phyloP scores from a whole-genome alignment of 2,329 filamentous ascomycete genomes.

The Penicillium sp. region DNA sequence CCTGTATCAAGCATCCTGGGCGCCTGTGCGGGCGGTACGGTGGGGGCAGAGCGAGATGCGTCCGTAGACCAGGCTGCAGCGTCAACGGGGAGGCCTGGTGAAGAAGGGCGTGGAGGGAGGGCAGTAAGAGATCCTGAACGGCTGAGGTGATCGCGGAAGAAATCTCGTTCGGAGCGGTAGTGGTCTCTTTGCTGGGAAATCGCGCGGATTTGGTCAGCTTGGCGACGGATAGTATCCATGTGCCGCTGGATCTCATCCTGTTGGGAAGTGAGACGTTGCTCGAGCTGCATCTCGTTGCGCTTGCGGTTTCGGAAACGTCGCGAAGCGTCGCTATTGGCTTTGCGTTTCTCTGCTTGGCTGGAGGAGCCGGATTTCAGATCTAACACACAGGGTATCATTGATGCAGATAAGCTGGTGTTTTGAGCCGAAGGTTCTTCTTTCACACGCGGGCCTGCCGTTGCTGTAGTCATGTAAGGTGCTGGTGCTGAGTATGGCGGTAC shows the following conservation, averaged over 20 bases:
- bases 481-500: constrained; percentile 22
- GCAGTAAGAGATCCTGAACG: constrained; percentile 31
- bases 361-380: constrained; percentile 48
- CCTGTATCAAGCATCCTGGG: constrained; percentile 16
- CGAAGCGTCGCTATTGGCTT: constrained; percentile 49
- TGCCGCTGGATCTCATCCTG: constrained; percentile 43
- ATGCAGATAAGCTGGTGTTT: neutral
- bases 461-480: constrained; percentile 28
- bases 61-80: constrained; percentile 14
- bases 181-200: constrained; percentile 42
- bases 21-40: neutral
- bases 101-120: constrained; percentile 36
- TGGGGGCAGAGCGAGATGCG: constrained; percentile 11
- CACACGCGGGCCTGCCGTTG: constrained; percentile 23
- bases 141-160: constrained; percentile 40
- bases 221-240: constrained; percentile 31
- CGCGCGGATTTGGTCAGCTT: constrained; percentile 40
- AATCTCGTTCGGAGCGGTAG: constrained; percentile 46
- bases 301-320: constrained; percentile 48
- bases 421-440: constrained; percentile 20
- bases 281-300: constrained; percentile 45
- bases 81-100: constrained; percentile 27
- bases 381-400: constrained; percentile 43
- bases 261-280: constrained; percentile 41
- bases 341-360: constrained; percentile 47